Evolutionary conservation across 139 green algal species (phyloP), one percentile per base, ranked within the genome.

Genomic region (Deuterostichococcus epilithicus): DNA sequence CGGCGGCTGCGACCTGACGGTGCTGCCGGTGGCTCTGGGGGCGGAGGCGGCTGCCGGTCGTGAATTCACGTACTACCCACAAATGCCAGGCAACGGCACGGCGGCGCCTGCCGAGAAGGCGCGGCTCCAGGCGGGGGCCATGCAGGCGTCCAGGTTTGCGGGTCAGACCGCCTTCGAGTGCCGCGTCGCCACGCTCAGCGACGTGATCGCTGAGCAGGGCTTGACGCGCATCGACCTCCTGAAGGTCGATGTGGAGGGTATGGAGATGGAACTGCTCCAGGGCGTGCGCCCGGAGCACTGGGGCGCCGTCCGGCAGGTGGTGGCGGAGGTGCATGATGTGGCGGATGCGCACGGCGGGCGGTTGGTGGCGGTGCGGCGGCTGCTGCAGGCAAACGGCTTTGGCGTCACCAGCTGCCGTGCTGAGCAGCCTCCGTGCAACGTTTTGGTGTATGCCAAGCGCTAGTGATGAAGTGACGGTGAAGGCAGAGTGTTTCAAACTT

Each of bases 191-290:
- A 80, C 79, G 34, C 39, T 83, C n/a, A 75, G 58, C 1, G 39
- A 36, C 0, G 66, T 83, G 65, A 75, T 75, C 15, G 6, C 1
- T 1, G 5, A 73, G 52, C 42, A 79, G 30, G 30, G 20, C n/a
- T 34, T 82, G 38, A 3, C 33, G 2, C 34, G 38, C 1, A 77
- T 85, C 52, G 76, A 85, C 47, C 38, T 85, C 22, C 58, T 85
- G 20, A 85, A 85, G 80, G 66, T 84, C 0, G 82, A 86, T 78
- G 82, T 84, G 8, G 82, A 86, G 42, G 82, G 82, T 0, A 59
- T 33, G 6, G 82, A 86, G 75, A 39, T 80, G 58, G 67, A 80
- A 60, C 72, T 82, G 25, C 72, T 86, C 59, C 76, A 73, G 1
- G 82, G 82, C 26, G 66, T 84, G n/a, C 72, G 70, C 0, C 1